These are phyloP conservation scores for Yamadazyma diospyri DNA, from an alignment of 1,139 yeast genomes.

Conservation along the genomic window DNA sequence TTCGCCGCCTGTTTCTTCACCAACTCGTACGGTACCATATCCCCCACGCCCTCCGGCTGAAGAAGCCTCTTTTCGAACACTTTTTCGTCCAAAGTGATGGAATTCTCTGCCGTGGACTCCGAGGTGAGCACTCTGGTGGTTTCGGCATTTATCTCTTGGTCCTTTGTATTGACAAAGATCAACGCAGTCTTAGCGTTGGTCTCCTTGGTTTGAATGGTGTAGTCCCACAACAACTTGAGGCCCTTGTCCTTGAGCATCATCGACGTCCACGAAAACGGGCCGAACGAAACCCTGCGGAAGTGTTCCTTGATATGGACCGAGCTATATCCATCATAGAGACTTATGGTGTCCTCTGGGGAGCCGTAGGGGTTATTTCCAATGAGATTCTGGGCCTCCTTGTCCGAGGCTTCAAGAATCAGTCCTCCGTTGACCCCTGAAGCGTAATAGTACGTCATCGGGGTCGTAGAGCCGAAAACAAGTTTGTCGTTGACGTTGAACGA, in stretches of 20 bases:
- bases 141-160: slow-evolving; percentile 23
- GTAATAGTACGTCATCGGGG: background rate
- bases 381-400: background rate
- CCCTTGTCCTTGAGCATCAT: slow-evolving; percentile 48
- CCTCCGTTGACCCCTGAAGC: background rate
- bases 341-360: slow-evolving; percentile 26
- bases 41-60: slow-evolving; percentile 35
- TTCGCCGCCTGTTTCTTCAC: slow-evolving; percentile 18
- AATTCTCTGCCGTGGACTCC: slow-evolving; percentile 12
- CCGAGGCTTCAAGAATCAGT: no score
- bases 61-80: slow-evolving; percentile 30
- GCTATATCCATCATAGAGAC: slow-evolving; percentile 41
- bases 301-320: slow-evolving; percentile 34
- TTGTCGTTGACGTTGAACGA: background rate
- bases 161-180: slow-evolving; percentile 15
- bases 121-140: slow-evolving; percentile 20
- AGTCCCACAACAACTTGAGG: slow-evolving; percentile 31
- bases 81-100: slow-evolving; percentile 18
- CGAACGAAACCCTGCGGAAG: slow-evolving; percentile 37
- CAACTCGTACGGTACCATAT: slow-evolving; percentile 32
- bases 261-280: slow-evolving; percentile 50
- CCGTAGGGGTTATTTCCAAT: slow-evolving; percentile 23
- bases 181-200: slow-evolving; percentile 19
- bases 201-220: slow-evolving; percentile 24
- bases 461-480: background rate